A percentile compares a stretch with the other conserved stretches of the same genome.
phyloP scores from a whole-genome alignment of 2,329 filamentous ascomycete species.

The Fusarium verticillioides region DNA sequence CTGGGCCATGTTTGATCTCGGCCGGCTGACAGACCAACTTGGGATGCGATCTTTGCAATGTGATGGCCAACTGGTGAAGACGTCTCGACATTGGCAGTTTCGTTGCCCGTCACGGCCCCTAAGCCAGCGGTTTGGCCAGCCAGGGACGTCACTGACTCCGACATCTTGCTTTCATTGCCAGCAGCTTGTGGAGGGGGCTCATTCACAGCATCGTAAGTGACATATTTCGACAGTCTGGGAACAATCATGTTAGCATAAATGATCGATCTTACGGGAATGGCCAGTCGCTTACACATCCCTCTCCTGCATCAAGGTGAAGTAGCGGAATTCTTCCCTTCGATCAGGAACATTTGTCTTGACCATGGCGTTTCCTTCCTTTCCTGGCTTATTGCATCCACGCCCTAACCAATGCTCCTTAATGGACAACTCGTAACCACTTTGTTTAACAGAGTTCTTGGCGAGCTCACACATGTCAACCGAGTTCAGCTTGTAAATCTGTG shows the following conservation, averaged over 20 bases:
- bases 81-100: slow-evolving; percentile 15
- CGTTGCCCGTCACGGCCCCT: slow-evolving; percentile 2
- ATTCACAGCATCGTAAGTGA: slow-evolving; percentile 47
- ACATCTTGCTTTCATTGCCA: slow-evolving; percentile 26
- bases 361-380: slow-evolving; percentile 88
- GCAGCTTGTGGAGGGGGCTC: slow-evolving; percentile 28
- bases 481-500: slow-evolving; percentile 97
- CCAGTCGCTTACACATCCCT: slow-evolving; percentile 75
- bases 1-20: slow-evolving; percentile 53
- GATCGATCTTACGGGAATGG: not conserved
- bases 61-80: slow-evolving; percentile 23
- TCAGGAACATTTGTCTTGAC: slow-evolving; percentile 97
- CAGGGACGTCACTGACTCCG: slow-evolving; percentile 32
- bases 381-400: slow-evolving; percentile 78
- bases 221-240: slow-evolving; percentile 57
- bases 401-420: slow-evolving; percentile 95
- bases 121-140: slow-evolving; percentile 5
- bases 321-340: slow-evolving; percentile 87
- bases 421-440: slow-evolving; percentile 90
- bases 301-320: slow-evolving; percentile 88
- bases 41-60: slow-evolving; percentile 33
- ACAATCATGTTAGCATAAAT: slow-evolving; percentile 4
- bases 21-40: slow-evolving; percentile 27
- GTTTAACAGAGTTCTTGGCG: slow-evolving; percentile 93
- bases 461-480: slow-evolving; percentile 99